A percentile compares a stretch with the other conserved stretches of the same genome.
Evolutionary conservation across 257 asterid species (phyloP).

Genomic region (Gentiana straminea): DNA sequence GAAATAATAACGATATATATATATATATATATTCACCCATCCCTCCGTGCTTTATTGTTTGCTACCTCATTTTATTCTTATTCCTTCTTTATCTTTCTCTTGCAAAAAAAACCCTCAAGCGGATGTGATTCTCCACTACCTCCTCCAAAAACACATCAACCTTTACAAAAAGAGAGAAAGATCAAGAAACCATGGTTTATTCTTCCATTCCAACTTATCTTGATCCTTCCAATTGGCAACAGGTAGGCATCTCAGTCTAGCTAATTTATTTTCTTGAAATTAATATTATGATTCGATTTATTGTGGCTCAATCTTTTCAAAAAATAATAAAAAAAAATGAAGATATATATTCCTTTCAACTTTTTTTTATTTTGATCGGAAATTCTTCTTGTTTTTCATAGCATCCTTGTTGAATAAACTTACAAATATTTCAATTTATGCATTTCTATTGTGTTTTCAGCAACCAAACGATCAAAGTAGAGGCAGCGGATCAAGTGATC

Average conservation of each 20-base stretch:
- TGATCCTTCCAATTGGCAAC: constrained; percentile 99
- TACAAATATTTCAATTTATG: constrained; percentile 14
- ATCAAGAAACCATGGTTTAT: constrained; percentile 75
- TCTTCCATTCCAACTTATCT: constrained; percentile 90
- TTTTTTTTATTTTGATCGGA: no score
- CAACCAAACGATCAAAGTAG: constrained; percentile 42
- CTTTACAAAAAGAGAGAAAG: constrained; percentile 78
- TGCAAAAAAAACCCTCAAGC: constrained; percentile 20
- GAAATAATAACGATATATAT: neutral
- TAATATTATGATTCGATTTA: constrained; percentile 34
- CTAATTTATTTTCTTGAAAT: no score
- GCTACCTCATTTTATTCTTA: constrained; percentile 58
- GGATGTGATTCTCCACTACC: constrained; percentile 94
- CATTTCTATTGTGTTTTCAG: constrained; percentile 23
- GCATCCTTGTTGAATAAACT: constrained; percentile 35
- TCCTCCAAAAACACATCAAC: constrained; percentile 40
- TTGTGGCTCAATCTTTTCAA: neutral
- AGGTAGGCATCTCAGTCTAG: constrained; percentile 32
- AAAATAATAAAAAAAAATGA: neutral
- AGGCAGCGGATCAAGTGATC: constrained; percentile 34
- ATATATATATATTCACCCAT: no score
- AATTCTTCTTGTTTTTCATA: no score
- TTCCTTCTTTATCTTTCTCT: constrained; percentile 23
- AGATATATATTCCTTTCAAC: no score
- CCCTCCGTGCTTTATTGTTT: constrained; percentile 51